A percentile compares a stretch with the other conserved stretches of the same genome.
These are phyloP conservation scores for Castanopsis chinensis DNA, from an alignment of 306 rosid species.

Conservation along the genomic window DNA sequence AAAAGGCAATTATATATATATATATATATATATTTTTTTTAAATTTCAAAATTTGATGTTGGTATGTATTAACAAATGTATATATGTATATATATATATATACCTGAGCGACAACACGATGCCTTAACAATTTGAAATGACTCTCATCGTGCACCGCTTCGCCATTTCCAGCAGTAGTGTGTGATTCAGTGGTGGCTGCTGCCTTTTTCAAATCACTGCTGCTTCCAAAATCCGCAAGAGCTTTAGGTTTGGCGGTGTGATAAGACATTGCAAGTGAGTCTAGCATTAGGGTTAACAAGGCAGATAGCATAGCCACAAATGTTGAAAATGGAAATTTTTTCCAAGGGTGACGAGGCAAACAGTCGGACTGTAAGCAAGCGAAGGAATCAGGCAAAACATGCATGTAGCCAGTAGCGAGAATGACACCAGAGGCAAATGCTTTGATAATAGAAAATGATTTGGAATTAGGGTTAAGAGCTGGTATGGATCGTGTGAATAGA, in stretches of 20 bases:
- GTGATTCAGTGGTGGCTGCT: too few species aligned
- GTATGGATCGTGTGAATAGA: slow-evolving; percentile 28
- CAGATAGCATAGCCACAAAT: slow-evolving; percentile 61
- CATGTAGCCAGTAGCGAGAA: slow-evolving; percentile 73
- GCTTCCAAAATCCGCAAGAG: too few species aligned
- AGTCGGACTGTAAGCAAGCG: slow-evolving; percentile 31
- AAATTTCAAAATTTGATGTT: too few species aligned
- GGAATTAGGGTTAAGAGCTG: slow-evolving; percentile 43
- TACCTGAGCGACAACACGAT: slow-evolving; percentile 66
- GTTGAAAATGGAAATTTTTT: slow-evolving; percentile 56
- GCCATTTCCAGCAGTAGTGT: too few species aligned
- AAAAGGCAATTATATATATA: too few species aligned
- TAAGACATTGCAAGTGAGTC: slow-evolving; percentile 53
- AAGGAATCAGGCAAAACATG: slow-evolving; percentile 72
- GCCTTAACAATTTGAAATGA: slow-evolving; percentile 27
- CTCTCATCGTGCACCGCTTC: not conserved
- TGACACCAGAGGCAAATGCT: slow-evolving; percentile 68
- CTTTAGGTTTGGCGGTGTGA: not conserved
- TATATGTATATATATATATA: not conserved
- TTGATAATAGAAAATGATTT: slow-evolving; percentile 45
- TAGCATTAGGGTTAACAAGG: slow-evolving; percentile 48
- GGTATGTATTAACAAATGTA: too few species aligned
- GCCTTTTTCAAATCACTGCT: too few species aligned
- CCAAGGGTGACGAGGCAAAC: slow-evolving; percentile 61
- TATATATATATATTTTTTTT: too few species aligned